A percentile compares a stretch with the other conserved stretches of the same genome.
Conservation (phyloP, 2,329 filamentous ascomycete species). For the Aspergillus sp. region DNA sequence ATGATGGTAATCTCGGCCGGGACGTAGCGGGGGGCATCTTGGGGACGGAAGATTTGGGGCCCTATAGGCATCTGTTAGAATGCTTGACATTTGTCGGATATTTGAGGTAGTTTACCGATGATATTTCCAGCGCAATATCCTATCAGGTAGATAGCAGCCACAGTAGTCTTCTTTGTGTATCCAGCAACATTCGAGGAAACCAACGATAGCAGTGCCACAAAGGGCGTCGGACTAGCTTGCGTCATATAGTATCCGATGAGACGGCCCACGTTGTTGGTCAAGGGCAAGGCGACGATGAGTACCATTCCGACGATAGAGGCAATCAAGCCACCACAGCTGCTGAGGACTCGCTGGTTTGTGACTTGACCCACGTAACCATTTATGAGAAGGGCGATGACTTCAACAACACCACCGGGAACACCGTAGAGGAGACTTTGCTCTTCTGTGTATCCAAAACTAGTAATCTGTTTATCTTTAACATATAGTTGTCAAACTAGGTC, state of each 20-base stretch:
- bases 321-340: constrained; percentile 49
- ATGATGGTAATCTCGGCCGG: constrained; percentile 62
- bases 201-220: constrained; percentile 60
- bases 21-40: constrained; percentile 56
- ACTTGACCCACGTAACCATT: constrained; percentile 56
- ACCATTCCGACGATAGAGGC: constrained; percentile 57
- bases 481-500: no score
- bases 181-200: constrained; percentile 58
- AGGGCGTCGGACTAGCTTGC: constrained; percentile 55
- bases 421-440: constrained; percentile 62
- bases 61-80: constrained; percentile 22
- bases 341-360: constrained; percentile 53
- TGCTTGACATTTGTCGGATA: not conserved
- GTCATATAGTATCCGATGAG: constrained; percentile 64
- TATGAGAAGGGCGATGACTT: constrained; percentile 54
- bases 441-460: constrained; percentile 60
- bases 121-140: constrained; percentile 51
- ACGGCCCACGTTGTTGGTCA: constrained; percentile 53
- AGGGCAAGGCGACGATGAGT: constrained; percentile 59
- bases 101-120: constrained; percentile 38
- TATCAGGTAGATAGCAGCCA: constrained; percentile 46
- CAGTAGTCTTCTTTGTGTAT: constrained; percentile 52
- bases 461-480: constrained; percentile 35
- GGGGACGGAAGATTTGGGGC: constrained; percentile 53
- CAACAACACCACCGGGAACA: constrained; percentile 60